Base-by-base conservation (phyloP, 2,329 filamentous ascomycete species). In the Xylaria polymorpha region DNA sequence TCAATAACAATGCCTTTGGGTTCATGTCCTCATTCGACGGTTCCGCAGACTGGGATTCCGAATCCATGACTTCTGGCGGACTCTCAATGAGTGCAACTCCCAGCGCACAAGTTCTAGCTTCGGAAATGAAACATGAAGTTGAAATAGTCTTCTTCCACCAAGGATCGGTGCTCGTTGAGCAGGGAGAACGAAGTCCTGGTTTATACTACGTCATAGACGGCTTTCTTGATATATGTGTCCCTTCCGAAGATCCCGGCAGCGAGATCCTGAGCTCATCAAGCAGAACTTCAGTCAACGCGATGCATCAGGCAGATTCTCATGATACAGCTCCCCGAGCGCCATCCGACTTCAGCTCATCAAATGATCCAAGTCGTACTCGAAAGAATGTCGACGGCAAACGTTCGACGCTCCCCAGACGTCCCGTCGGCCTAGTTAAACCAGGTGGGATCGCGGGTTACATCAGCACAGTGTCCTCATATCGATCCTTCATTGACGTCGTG, bases 121-220 rank as follows among this genome's bases (percentile, higher is more conserved):
- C 94, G 67, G 95, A 98, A 70, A 87, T 98, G 81, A 92, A 91
- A 71, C 91, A 97, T 71, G 96, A 99, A 62, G 89, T 98, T 2
- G 96, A 99, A 77, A 98, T 99, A 72, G 96, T 99, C 6, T 98
- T 93, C 82, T 99, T 99, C 73, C 95, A 94, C 0, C 93, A 98
- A 79, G 94, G 93, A 2, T 95, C 96, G 1, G 92, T 99, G 0
- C 86, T 99, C 18, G 94, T 99, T 0, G 96, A 99, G 77, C 94
- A 98, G 81, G 95, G 96, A 10, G 96, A 99, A 79, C 88, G 96
- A n/a, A 97, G 97, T 74, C 96, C 96, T 0, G 96, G 96, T 0
- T 80, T 99, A 0, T 99, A 99, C 82, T 99, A 99, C 80, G 95
- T 99, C 3, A 92, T 99, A 59, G 96, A 99, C 79, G 96, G 96